These are phyloP conservation scores for Plasmodium ovale DNA, from an alignment of 169 alveolate species.

Conservation along the genomic window DNA sequence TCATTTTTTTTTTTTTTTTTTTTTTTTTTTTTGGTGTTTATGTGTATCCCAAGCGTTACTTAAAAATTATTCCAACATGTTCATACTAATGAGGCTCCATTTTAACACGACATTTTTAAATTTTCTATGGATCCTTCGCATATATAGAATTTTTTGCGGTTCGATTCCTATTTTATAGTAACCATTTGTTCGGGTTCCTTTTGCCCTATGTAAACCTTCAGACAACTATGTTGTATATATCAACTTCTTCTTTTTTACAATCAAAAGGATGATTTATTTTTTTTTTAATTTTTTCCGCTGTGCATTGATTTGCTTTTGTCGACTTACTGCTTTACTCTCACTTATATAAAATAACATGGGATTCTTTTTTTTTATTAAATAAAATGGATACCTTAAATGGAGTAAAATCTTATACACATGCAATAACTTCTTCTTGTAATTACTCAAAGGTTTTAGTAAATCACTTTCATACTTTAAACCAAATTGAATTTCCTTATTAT, in stretches of 20 bases:
- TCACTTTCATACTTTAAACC: constrained; percentile 78
- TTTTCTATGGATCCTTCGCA: too few relatives aligned
- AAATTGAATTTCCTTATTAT: constrained; percentile 61
- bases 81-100: too few relatives aligned
- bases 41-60: too few relatives aligned
- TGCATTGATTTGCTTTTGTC: constrained; percentile 85
- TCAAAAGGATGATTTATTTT: constrained; percentile 23
- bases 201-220: too few relatives aligned
- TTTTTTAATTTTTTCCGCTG: constrained; percentile 78
- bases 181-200: background rate
- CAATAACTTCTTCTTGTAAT: constrained; percentile 78
- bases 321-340: constrained; percentile 83
- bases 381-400: constrained; percentile 83
- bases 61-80: too few relatives aligned
- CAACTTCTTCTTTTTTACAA: too few relatives aligned
- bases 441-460: constrained; percentile 73
- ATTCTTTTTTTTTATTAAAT: constrained; percentile 77
- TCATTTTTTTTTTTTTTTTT: background rate
- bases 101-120: too few relatives aligned
- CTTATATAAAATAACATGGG: constrained; percentile 87
- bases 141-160: too few relatives aligned
- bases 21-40: background rate
- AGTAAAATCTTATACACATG: constrained; percentile 82
- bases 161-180: background rate
- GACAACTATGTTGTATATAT: background rate